Conservation (phyloP, 805 yeast genomes). For the Candida verbasci region DNA sequence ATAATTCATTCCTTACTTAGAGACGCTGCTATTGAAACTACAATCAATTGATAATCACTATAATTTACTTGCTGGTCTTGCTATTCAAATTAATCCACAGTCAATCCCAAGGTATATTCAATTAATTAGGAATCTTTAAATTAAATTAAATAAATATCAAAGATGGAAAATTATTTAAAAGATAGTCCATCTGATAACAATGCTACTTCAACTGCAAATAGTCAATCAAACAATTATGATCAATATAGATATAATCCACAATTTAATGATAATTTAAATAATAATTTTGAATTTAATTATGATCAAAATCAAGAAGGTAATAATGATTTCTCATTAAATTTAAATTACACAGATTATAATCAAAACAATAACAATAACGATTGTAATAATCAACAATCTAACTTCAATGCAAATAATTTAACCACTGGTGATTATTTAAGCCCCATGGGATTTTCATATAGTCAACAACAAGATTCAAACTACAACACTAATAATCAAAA, state of each 20-base stretch:
- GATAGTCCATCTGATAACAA: conserved; percentile 12
- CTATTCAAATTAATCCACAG: too few relatives aligned
- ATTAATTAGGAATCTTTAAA: too few relatives aligned
- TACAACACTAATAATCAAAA: conserved; percentile 2
- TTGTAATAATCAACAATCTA: conserved; percentile 4
- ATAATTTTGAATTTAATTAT: conserved; percentile 1
- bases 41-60: too few relatives aligned
- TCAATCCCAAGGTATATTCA: too few relatives aligned
- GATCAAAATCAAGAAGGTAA: neutral
- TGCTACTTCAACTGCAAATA: neutral
- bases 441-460: conserved; percentile 9
- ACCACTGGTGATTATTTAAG: conserved; percentile 8
- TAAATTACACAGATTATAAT: conserved; percentile 4
- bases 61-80: too few relatives aligned
- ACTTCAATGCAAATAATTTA: conserved; percentile 4
- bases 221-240: neutral
- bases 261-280: neutral
- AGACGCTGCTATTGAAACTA: too few relatives aligned
- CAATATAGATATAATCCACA: conserved; percentile 6
- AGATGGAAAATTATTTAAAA: conserved; percentile 12
- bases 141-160: too few relatives aligned
- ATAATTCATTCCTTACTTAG: too few relatives aligned
- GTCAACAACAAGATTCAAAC: conserved; percentile 1
- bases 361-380: neutral
- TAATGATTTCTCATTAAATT: conserved; percentile 6